Conservation (phyloP, 2,329 filamentous ascomycete species). For the Fusarium temperatum region DNA sequence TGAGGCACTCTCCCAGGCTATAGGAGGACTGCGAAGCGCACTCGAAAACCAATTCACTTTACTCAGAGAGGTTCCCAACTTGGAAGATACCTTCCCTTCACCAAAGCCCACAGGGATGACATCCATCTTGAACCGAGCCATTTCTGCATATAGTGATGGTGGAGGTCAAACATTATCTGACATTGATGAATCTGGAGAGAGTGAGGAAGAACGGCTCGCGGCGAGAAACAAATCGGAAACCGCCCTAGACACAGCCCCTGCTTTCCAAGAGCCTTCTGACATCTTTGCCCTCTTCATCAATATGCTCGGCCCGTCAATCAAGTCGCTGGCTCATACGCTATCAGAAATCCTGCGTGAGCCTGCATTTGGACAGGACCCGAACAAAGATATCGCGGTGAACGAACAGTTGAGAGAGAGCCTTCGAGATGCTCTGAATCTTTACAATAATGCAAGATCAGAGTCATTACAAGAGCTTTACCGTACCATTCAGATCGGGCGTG, state of each 20-base stretch:
- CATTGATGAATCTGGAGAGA: slow-evolving; percentile 72
- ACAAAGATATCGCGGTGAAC: slow-evolving; percentile 77
- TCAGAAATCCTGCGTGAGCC: slow-evolving; percentile 89
- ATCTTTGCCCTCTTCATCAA: slow-evolving; percentile 93
- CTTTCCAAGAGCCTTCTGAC: slow-evolving; percentile 73
- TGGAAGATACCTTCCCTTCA: slow-evolving; percentile 22
- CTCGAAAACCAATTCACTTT: slow-evolving; percentile 89
- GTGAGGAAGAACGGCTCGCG: slow-evolving; percentile 55
- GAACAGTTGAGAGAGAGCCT: slow-evolving; percentile 84
- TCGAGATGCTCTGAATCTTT: slow-evolving; percentile 80
- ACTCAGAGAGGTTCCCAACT: slow-evolving; percentile 67
- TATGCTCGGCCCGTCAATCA: slow-evolving; percentile 92
- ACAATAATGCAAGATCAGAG: slow-evolving; percentile 76
- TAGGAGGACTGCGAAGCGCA: slow-evolving; percentile 89
- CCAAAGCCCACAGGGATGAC: slow-evolving; percentile 33
- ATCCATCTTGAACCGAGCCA: slow-evolving; percentile 40
- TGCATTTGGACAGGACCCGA: slow-evolving; percentile 76
- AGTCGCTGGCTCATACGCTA: slow-evolving; percentile 91
- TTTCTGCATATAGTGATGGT: slow-evolving; percentile 50
- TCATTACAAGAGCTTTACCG: slow-evolving; percentile 84
- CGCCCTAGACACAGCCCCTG: slow-evolving; percentile 43
- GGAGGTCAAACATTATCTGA: slow-evolving; percentile 63
- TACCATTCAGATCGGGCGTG: slow-evolving; percentile 75
- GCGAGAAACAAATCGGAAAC: slow-evolving; percentile 44
- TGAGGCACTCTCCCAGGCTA: slow-evolving; percentile 84